Evolutionary conservation across 129 eudicot species (phyloP).

Genomic region (Ambrosia artemisiifolia): DNA sequence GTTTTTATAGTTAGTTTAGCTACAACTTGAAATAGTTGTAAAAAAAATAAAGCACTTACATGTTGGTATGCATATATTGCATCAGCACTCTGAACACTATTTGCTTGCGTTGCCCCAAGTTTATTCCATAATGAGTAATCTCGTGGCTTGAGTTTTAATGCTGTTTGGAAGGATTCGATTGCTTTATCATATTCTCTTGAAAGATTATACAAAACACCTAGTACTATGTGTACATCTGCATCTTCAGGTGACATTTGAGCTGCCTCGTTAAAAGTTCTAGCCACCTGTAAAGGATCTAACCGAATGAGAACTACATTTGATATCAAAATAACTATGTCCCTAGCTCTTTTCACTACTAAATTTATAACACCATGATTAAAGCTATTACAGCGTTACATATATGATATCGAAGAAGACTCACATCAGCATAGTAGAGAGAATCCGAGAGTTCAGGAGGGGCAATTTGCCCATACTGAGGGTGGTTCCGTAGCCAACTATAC

Average conservation of each 20-base stretch:
- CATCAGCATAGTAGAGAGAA: conserved; percentile 82
- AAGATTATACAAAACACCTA: conserved; percentile 87
- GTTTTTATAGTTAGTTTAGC: background rate
- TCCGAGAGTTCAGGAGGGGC: conserved; percentile 61
- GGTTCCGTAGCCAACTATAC: conserved; percentile 82
- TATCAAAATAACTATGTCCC: background rate
- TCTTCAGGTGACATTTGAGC: conserved; percentile 93
- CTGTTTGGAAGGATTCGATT: conserved; percentile 81
- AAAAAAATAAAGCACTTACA: conserved; percentile 30
- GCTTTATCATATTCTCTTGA: conserved; percentile 95
- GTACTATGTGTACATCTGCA: conserved; percentile 94
- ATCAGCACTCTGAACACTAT: conserved; percentile 93
- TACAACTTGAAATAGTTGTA: background rate
- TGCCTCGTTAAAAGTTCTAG: conserved; percentile 78
- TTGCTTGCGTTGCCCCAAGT: conserved; percentile 97
- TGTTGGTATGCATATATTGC: conserved; percentile 88
- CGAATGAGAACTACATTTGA: conserved; percentile 1
- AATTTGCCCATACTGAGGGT: conserved; percentile 72
- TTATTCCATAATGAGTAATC: conserved; percentile 98
- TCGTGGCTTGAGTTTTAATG: conserved; percentile 84
- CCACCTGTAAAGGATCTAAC: conserved; percentile 50
- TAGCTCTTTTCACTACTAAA: background rate
- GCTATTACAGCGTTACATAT: background rate
- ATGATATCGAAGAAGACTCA: conserved; percentile 31
- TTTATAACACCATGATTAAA: background rate